Evolutionary conservation across 495 filamentous ascomycete genomes (phyloP).

Genomic region (Penicillium taxi): DNA sequence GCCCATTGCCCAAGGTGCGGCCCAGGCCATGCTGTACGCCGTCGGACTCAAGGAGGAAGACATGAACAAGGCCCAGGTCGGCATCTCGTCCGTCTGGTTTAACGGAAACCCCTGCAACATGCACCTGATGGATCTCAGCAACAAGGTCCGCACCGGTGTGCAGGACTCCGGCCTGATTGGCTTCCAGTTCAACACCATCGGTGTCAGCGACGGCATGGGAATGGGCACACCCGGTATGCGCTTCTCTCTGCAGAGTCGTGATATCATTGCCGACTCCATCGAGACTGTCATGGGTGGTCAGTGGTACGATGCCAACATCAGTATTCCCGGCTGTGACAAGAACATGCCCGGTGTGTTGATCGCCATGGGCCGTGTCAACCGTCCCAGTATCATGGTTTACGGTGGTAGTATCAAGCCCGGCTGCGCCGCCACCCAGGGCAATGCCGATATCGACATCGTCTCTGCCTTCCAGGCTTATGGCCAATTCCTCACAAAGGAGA

Average conservation of each 20-base stretch:
- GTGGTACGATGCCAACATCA: constrained; percentile 99
- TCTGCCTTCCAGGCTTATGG: constrained; percentile 98
- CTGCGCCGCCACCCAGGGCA: constrained; percentile 60
- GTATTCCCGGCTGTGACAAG: constrained; percentile 98
- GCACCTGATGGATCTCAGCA: constrained; percentile 86
- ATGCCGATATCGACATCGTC: constrained; percentile 83
- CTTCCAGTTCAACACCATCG: constrained; percentile 96
- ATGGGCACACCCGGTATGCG: constrained; percentile 72
- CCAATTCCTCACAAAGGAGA: constrained; percentile 85
- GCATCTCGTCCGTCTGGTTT: constrained; percentile 86
- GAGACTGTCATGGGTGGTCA: constrained; percentile 98
- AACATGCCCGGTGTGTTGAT: constrained; percentile 99
- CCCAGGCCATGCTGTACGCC: constrained; percentile 97
- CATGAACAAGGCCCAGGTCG: constrained; percentile 91
- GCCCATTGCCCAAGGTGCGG: constrained; percentile 94
- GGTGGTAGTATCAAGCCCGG: constrained; percentile 92
- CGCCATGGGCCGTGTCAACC: constrained; percentile 92
- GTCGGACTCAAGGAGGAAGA: constrained; percentile 77
- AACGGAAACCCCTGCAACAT: constrained; percentile 98
- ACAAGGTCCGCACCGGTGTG: constrained; percentile 77
- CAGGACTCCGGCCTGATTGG: constrained; percentile 69
- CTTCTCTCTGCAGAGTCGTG: constrained; percentile 86
- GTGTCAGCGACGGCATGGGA: constrained; percentile 64
- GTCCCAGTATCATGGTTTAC: constrained; percentile 94
- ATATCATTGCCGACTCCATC: constrained; percentile 94